phyloP scores from a whole-genome alignment of 164 flowering plant species.

The Vitis cinerea region DNA sequence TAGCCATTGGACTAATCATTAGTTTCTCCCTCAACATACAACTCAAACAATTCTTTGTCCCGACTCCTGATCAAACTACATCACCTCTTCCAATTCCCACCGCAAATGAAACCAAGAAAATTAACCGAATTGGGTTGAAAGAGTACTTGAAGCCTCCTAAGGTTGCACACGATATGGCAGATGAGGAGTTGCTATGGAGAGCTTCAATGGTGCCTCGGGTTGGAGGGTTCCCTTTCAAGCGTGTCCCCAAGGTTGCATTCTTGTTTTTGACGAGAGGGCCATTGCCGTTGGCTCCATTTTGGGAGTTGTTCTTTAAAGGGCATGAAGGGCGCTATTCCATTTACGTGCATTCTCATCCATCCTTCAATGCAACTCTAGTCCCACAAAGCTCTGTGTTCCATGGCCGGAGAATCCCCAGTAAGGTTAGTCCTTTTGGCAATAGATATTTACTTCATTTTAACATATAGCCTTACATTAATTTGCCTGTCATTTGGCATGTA shows the following conservation, averaged over 20 bases:
- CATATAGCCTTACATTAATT: too few species aligned
- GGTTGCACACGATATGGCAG: constrained; percentile 25
- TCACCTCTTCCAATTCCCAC: neutral
- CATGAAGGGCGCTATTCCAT: constrained; percentile 1
- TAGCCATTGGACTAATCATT: constrained; percentile 27
- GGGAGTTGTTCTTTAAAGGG: constrained; percentile 1
- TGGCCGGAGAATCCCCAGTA: too few species aligned
- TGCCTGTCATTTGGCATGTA: too few species aligned
- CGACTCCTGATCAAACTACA: too few species aligned
- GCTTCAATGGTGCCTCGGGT: neutral
- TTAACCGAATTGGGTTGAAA: neutral
- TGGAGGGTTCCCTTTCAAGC: neutral
- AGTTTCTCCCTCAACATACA: constrained; percentile 14
- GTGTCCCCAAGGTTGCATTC: neutral
- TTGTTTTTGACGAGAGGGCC: constrained; percentile 3
- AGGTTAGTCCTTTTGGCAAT: too few species aligned
- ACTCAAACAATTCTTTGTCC: constrained; percentile 1
- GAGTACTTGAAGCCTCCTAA: constrained; percentile 15
- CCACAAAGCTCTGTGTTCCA: too few species aligned
- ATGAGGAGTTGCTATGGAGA: neutral
- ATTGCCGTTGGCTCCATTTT: neutral
- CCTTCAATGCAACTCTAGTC: neutral
- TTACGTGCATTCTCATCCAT: constrained; percentile 1
- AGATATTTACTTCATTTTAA: too few species aligned
- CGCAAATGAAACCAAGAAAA: neutral